Base-by-base conservation (phyloP, 257 asterid species). In the Nicotiana tabacum region DNA sequence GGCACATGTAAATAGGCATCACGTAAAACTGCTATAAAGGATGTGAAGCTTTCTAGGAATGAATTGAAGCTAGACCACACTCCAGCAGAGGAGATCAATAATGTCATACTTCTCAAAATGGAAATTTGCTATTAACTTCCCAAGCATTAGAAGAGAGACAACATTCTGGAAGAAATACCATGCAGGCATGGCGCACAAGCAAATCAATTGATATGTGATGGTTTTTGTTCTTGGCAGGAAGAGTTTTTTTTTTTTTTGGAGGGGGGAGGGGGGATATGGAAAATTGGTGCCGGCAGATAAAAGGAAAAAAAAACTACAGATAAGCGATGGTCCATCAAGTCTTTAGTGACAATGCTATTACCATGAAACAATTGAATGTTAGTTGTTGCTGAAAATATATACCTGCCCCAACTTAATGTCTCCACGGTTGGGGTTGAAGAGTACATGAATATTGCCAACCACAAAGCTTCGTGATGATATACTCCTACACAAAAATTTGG, bases 381-480 rank as follows among this genome's bases (percentile, higher is more conserved):
- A 13, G 4, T 48, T 13, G 62, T 48, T 24, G 79, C 60, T 74
- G 80, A 79, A 61, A 84, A 57, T 29, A 81, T 72, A 48, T 85
- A 94, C 98, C 98, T 94, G 99, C 48, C 98, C 98, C 87, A 95
- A 89, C 86, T 95, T 95, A 85, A 95, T 84, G 85, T 95, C 99
- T 89, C 99, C 99, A 68, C 97, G 97, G 33, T 89, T 90, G 24
- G 98, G 99, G 84, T 95, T 95, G 89, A 85, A 95, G 77, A 95
- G 97, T 65, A 90, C 94, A 81, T 95, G 99, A 83, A 87, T 90
- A 85, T 93, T 95, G 77, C 97, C 99, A 33, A 95, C 93, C 84
- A 95, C 65, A 83, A 95, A 82, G 78, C 87, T 84, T 74, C 82
- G 88, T 27, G 91, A 83, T 72, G 90, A 66, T 55, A 83, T 57